Percentiles rank a stretch among this genome's conserved stretches.
These are phyloP conservation scores for Trichoderma aggressivum DNA, from an alignment of 2,329 filamentous ascomycete genomes.

Conservation along the genomic window DNA sequence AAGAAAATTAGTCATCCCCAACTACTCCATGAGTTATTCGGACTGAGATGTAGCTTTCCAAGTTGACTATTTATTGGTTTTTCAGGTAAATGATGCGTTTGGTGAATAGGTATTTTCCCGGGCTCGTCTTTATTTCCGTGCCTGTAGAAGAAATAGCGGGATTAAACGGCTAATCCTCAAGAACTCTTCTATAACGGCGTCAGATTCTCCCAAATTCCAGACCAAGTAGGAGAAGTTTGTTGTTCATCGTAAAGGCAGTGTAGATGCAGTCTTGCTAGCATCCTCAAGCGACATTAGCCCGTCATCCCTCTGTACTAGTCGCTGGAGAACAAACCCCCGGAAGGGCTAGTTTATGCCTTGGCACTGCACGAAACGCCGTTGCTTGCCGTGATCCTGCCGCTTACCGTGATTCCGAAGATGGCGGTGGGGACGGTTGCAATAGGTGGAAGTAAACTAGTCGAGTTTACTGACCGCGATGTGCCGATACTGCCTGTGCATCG, in stretches of 20 bases:
- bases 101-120: no score
- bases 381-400: background rate
- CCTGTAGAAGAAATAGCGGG: no score
- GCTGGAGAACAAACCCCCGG: background rate
- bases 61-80: no score
- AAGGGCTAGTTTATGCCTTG: background rate
- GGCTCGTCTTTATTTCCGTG: no score
- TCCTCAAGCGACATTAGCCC: background rate
- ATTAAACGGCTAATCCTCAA: background rate
- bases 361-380: background rate
- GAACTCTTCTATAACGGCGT: background rate
- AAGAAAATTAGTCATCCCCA: no score
- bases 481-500: rapidly evolving
- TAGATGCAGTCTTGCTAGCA: background rate
- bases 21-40: no score
- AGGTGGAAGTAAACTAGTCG: background rate
- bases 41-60: no score
- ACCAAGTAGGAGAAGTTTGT: background rate
- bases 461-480: background rate
- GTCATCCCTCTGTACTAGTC: background rate
- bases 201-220: background rate
- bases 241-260: background rate
- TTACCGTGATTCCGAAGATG: background rate
- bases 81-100: no score
- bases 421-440: no score